A percentile compares a stretch with the other conserved stretches of the same genome.
phyloP scores from a whole-genome alignment of 257 asterid species.

The Penstemon newberryi region DNA sequence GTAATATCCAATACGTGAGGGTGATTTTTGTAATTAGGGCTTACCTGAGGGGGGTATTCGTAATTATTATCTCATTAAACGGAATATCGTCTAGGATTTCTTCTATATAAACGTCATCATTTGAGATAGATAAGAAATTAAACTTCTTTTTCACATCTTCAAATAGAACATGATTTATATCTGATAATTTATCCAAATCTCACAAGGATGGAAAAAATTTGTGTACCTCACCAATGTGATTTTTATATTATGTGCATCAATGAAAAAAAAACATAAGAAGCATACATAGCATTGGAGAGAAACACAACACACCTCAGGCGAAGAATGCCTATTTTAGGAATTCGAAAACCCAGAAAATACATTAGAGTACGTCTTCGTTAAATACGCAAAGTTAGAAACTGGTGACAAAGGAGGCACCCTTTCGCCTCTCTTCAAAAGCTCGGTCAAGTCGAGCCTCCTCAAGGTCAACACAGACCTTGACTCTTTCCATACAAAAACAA shows the following conservation, averaged over 20 bases:
- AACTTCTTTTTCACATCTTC: no score
- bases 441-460: conserved; percentile 71
- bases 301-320: conserved; percentile 51
- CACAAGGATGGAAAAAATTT: no score
- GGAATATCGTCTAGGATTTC: no score
- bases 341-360: conserved; percentile 73
- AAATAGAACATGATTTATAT: no score
- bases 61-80: no score
- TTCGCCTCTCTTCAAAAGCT: conserved; percentile 76
- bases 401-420: conserved; percentile 74
- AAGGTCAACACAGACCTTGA: conserved; percentile 70
- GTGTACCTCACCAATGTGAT: background rate
- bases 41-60: no score
- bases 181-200: no score
- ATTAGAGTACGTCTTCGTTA: conserved; percentile 80
- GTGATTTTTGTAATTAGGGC: no score
- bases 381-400: conserved; percentile 72
- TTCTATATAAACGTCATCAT: no score
- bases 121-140: no score
- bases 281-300: conserved; percentile 10
- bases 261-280: conserved; percentile 15
- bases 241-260: conserved; percentile 1
- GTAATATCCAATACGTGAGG: no score
- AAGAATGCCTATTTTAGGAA: conserved; percentile 50
- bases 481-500: conserved; percentile 81